These are phyloP conservation scores for Debaryomyces fabryi DNA, from an alignment of 1,139 yeast genomes.

Conservation along the genomic window DNA sequence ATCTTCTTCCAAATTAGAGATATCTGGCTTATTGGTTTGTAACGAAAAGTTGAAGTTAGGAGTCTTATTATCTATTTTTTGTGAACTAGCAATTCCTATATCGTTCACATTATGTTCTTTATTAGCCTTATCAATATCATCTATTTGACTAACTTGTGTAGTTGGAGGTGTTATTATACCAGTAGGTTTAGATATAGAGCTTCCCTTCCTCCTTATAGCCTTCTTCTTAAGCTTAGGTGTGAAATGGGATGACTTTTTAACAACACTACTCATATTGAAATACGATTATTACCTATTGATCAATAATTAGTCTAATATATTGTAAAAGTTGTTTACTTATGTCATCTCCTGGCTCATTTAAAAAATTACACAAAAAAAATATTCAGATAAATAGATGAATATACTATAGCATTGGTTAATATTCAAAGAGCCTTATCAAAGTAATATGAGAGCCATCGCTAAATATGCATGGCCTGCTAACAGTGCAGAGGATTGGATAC, in stretches of 20 bases:
- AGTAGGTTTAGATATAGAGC: conserved; percentile 7
- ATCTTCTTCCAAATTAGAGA: conserved; percentile 19
- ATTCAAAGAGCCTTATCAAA: background rate
- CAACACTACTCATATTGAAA: conserved; percentile 51
- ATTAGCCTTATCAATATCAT: background rate
- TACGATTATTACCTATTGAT: background rate
- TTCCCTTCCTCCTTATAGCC: conserved; percentile 21
- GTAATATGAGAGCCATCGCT: conserved; percentile 22
- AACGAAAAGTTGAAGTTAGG: conserved; percentile 8
- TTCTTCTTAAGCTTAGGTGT: conserved; percentile 42
- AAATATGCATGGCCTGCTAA: conserved; percentile 24
- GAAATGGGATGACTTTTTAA: conserved; percentile 46
- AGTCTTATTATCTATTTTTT: background rate
- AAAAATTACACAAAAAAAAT: conserved; percentile 8
- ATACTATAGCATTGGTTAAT: background rate
- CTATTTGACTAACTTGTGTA: conserved; percentile 21
- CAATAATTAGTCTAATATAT: background rate
- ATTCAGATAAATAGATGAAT: background rate
- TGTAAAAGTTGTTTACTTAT: conserved; percentile 1
- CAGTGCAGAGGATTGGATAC: conserved; percentile 49
- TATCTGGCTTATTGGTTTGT: conserved; percentile 2
- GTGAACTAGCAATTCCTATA: background rate
- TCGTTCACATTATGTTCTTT: background rate
- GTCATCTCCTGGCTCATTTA: conserved; percentile 4
- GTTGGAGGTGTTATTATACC: conserved; percentile 28